phyloP scores from a whole-genome alignment of 2,329 filamentous ascomycete species.

The Xylaria sp. region DNA sequence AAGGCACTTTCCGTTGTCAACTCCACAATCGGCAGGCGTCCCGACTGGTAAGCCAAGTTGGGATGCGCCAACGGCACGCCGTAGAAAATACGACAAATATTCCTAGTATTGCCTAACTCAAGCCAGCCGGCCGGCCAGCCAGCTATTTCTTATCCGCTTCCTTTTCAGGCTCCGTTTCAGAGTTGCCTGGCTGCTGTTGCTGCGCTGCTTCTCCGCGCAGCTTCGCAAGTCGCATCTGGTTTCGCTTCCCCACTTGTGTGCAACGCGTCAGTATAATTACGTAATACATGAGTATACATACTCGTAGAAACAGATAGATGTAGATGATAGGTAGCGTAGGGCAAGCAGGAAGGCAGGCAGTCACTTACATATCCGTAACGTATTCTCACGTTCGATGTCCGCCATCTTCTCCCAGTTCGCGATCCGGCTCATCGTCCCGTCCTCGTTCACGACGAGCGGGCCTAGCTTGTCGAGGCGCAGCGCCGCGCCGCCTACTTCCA shows the following conservation, averaged over 20 bases:
- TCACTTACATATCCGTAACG: slow-evolving; percentile 63
- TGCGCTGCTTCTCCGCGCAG: slow-evolving; percentile 39
- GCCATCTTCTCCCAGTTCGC: slow-evolving; percentile 79
- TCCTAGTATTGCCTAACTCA: no score
- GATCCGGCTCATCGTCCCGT: slow-evolving; percentile 77
- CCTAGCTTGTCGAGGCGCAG: slow-evolving; percentile 71
- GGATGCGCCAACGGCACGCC: neutral
- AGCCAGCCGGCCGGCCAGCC: neutral
- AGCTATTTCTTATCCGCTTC: neutral
- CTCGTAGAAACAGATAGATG: neutral
- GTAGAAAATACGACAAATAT: neutral
- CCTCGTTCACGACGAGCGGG: slow-evolving; percentile 77
- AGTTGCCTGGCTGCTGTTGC: slow-evolving; percentile 18
- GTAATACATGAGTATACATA: neutral
- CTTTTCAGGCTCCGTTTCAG: slow-evolving; percentile 22
- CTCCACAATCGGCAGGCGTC: neutral
- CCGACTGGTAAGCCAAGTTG: neutral
- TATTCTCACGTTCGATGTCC: slow-evolving; percentile 73
- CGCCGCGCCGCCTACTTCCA: slow-evolving; percentile 59
- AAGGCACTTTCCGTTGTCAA: neutral
- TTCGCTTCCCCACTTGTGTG: slow-evolving; percentile 73
- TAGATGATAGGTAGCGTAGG: neutral
- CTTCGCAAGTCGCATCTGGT: slow-evolving; percentile 68
- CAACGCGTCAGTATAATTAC: slow-evolving; percentile 43
- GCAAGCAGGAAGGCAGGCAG: neutral